Evolutionary conservation across 2,329 filamentous ascomycete species (phyloP).

Genomic region (Fusarium sp.): DNA sequence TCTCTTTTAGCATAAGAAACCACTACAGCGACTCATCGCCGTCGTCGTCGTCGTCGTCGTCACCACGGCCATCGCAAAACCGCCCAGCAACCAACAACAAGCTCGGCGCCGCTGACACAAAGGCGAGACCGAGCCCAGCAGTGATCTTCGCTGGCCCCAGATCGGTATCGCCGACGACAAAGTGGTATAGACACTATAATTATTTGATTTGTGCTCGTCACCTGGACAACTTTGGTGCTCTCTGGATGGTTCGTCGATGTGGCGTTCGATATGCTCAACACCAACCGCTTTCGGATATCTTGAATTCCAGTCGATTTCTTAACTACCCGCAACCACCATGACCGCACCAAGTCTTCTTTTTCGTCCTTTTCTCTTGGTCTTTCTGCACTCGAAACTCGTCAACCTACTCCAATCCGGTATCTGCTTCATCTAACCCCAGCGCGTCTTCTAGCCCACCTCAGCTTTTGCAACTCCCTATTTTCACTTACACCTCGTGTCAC

Average conservation of each 20-base stretch:
- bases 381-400: background rate
- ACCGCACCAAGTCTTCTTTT: conserved; percentile 12
- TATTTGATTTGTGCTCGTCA: conserved; percentile 33
- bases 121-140: conserved; percentile 30
- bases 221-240: conserved; percentile 38
- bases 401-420: background rate
- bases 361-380: background rate
- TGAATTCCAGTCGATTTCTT: conserved; percentile 39
- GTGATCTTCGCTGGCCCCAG: conserved; percentile 31
- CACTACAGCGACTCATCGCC: conserved; percentile 1
- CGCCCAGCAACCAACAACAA: conserved; percentile 31
- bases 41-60: conserved; percentile 3
- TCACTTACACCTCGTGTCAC: conserved; percentile 29
- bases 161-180: conserved; percentile 36
- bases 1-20: conserved; percentile 2
- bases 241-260: conserved; percentile 22
- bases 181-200: conserved; percentile 17
- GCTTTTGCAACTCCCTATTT: conserved; percentile 6
- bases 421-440: conserved; percentile 2
- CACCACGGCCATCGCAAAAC: conserved; percentile 13
- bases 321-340: conserved; percentile 32
- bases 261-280: conserved; percentile 38
- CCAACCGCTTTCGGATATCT: conserved; percentile 39
- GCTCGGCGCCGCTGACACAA: conserved; percentile 36
- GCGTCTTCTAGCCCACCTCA: background rate